Conservation (phyloP, 768 basidiomycete species). For the Russula virescens region DNA sequence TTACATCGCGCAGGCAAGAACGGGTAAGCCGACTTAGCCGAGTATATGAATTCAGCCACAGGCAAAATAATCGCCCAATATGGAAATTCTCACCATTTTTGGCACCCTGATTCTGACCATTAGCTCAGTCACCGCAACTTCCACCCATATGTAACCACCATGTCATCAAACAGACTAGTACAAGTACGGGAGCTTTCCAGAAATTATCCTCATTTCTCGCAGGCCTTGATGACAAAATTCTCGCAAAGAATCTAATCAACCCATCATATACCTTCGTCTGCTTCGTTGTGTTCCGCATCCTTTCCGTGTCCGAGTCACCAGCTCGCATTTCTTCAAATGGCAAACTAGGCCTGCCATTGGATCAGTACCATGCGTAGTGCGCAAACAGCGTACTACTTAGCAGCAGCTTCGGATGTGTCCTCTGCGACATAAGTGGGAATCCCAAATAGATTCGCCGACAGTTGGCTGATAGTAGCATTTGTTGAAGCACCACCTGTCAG, state of each 20-base stretch:
- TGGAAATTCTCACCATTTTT: too few species aligned
- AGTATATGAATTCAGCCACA: too few species aligned
- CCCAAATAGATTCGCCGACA: conserved; percentile 73
- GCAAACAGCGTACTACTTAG: conserved; percentile 68
- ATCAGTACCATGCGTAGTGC: conserved; percentile 64
- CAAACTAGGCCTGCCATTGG: conserved; percentile 35
- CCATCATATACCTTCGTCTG: conserved; percentile 47
- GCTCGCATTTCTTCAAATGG: conserved; percentile 61
- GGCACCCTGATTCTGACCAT: too few species aligned
- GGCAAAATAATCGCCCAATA: too few species aligned
- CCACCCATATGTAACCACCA: too few species aligned
- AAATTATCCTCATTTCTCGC: not conserved
- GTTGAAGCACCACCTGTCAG: conserved; percentile 75
- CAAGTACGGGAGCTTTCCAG: too few species aligned
- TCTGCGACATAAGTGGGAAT: conserved; percentile 67
- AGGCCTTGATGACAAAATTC: conserved; percentile 13
- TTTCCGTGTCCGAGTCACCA: conserved; percentile 42
- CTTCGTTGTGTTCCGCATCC: conserved; percentile 48
- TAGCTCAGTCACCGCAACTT: not conserved
- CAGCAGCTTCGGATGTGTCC: conserved; percentile 55
- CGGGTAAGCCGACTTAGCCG: too few species aligned
- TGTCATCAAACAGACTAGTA: too few species aligned
- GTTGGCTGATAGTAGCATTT: conserved; percentile 65
- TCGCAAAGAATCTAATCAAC: conserved; percentile 52
- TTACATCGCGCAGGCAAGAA: too few species aligned